Evolutionary conservation across 2,329 filamentous ascomycete species (phyloP).

Genomic region (Tolypocladium sp.): DNA sequence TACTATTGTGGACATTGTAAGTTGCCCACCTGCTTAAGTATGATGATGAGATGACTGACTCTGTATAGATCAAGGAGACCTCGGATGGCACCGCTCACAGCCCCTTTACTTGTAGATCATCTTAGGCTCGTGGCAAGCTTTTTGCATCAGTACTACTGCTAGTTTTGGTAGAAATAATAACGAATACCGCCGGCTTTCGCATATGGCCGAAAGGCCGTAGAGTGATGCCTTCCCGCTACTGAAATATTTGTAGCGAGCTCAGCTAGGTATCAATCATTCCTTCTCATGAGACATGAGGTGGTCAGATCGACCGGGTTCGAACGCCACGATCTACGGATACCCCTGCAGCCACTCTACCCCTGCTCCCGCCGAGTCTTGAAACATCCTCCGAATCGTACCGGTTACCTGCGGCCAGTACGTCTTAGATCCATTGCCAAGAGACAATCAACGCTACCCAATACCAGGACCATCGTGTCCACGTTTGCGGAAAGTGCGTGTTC

Average conservation of each 20-base stretch:
- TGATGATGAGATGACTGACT: not conserved
- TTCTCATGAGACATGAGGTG: not conserved
- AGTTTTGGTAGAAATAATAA: not conserved
- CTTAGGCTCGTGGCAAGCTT: not conserved
- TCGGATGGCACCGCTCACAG: slow-evolving; percentile 6
- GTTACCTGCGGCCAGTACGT: not conserved
- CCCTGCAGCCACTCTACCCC: not conserved
- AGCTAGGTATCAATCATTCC: not conserved
- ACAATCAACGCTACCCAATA: no score
- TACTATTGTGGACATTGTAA: slow-evolving; percentile 19
- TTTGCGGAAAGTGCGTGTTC: no score
- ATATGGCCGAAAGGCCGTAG: no score
- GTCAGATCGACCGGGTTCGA: not conserved
- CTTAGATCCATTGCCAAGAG: not conserved
- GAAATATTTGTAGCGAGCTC: not conserved
- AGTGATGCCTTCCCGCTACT: not conserved
- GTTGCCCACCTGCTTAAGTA: not conserved
- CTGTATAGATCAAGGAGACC: slow-evolving; percentile 11
- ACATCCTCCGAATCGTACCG: not conserved
- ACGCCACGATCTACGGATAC: not conserved
- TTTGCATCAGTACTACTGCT: not conserved
- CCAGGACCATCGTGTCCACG: no score
- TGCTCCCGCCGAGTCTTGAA: not conserved
- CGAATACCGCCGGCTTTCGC: no score
- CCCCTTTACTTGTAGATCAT: slow-evolving; percentile 10